These are phyloP conservation scores for Massariosphaeria phaeospora DNA, from an alignment of 495 filamentous ascomycete species.

Conservation along the genomic window DNA sequence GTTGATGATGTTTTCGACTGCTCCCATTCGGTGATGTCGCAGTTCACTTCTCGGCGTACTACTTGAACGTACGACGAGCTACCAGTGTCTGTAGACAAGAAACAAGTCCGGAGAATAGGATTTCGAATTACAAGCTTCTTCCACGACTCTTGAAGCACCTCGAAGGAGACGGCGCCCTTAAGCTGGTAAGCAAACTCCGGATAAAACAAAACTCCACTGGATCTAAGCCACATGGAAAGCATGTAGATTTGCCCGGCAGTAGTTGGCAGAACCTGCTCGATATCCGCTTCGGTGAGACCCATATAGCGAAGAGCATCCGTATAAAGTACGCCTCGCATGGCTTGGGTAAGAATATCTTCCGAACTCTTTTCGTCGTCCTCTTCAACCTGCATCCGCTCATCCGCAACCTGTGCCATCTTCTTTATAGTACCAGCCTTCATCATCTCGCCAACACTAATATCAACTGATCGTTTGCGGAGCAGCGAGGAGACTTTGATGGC, in stretches of 20 bases:
- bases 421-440: slow-evolving; percentile 58
- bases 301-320: slow-evolving; percentile 28
- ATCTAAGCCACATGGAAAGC: slow-evolving; percentile 63
- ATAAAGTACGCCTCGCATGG: slow-evolving; percentile 40
- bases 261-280: slow-evolving; percentile 59
- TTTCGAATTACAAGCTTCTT: slow-evolving; percentile 47
- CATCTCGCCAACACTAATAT: slow-evolving; percentile 60
- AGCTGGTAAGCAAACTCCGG: slow-evolving; percentile 55
- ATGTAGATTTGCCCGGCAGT: slow-evolving; percentile 68
- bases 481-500: slow-evolving; percentile 68
- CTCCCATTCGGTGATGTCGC: slow-evolving; percentile 9
- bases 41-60: slow-evolving; percentile 36
- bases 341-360: slow-evolving; percentile 34
- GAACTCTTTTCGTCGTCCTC: slow-evolving; percentile 9
- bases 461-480: slow-evolving; percentile 56
- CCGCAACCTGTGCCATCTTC: slow-evolving; percentile 49
- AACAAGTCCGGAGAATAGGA: slow-evolving; percentile 58
- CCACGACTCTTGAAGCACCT: slow-evolving; percentile 51
- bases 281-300: slow-evolving; percentile 39
- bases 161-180: slow-evolving; percentile 36
- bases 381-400: slow-evolving; percentile 26
- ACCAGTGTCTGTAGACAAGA: slow-evolving; percentile 46
- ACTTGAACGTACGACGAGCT: slow-evolving; percentile 53
- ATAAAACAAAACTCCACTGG: slow-evolving; percentile 56
- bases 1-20: slow-evolving; percentile 24